Base-by-base conservation (phyloP, 176 grass and related monocot species). In the Melocanna baccifera region DNA sequence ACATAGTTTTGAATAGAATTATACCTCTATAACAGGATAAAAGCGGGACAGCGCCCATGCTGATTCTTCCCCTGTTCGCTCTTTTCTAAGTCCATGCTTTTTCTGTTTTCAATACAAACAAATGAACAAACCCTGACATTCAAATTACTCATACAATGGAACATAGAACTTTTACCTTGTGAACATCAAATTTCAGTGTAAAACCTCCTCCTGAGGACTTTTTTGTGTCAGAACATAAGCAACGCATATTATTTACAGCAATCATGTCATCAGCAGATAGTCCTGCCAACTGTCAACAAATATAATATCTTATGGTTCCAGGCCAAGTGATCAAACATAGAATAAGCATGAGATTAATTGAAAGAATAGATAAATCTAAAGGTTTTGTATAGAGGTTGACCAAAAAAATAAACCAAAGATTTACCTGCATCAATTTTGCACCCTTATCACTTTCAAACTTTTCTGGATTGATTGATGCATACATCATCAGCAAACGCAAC, bases 191-290 rank as follows among this genome's bases (percentile, higher is more conserved):
- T 73, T 92, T 98, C 55, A 95, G 81, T 52, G 89, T 83, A 91
- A 98, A 98, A 89, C 83, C 91, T 71, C 85, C 88, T 88, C 86
- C 91, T 19, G 93, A 88, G 29, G 93, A 48, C 67, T 93, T 98
- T 83, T 98, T 98, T 43, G 67, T 88, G 15, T 98, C 96, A 76
- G 91, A 80, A 81, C 84, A 93, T 81, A 98, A 95, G 87, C 81
- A 90, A 39, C 73, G 89, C 93, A 98, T 98, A 81, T 98, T 98
- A 92, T 90, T 94, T 29, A 98, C 87, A 62, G 91, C 91, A 85
- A 90, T 95, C 93, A 94, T 98, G 84, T 98, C 96, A 86, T 98
- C 93, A 85, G 71, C n/a, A 55, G 96, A 95, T 88, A 98, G 85
- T 82, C 91, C 88, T 73, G 96, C 96, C 80, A 98, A 76, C 96